A percentile compares a stretch with the other conserved stretches of the same genome.
These are phyloP conservation scores for Camellia japonica DNA, from an alignment of 148 eudicot genomes.

Conservation along the genomic window DNA sequence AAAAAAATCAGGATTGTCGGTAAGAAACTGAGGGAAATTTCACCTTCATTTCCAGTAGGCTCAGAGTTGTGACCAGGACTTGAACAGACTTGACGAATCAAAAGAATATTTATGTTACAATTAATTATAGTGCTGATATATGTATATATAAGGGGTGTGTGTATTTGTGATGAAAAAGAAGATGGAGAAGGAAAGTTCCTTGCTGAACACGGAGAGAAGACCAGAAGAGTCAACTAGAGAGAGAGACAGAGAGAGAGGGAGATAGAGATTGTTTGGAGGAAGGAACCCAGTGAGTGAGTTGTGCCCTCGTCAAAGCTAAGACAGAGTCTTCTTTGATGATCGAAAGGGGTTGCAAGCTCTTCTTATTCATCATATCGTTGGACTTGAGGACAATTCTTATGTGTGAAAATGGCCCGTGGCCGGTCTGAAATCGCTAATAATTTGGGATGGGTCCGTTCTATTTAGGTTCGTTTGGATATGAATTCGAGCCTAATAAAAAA, in stretches of 20 bases:
- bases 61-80: not conserved
- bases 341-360: too few relatives aligned
- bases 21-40: not conserved
- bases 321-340: too few relatives aligned
- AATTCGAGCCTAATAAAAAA: too few relatives aligned
- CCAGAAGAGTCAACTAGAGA: not conserved
- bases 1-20: too few relatives aligned
- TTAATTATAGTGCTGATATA: not conserved
- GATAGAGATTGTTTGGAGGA: not conserved
- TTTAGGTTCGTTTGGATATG: too few relatives aligned
- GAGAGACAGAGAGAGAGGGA: not conserved
- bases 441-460: too few relatives aligned
- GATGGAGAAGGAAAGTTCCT: not conserved
- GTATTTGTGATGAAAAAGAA: not conserved
- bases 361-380: too few relatives aligned
- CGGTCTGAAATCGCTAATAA: too few relatives aligned
- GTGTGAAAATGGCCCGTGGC: too few relatives aligned
- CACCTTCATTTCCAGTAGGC: constrained; percentile 17
- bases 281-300: too few relatives aligned
- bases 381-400: too few relatives aligned
- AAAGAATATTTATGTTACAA: not conserved
- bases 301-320: too few relatives aligned
- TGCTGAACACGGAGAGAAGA: not conserved
- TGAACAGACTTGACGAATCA: not conserved
- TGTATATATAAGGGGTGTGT: not conserved